Evolutionary conservation across 179 eudicot genomes (phyloP).

Genomic region (Silene vulgaris): DNA sequence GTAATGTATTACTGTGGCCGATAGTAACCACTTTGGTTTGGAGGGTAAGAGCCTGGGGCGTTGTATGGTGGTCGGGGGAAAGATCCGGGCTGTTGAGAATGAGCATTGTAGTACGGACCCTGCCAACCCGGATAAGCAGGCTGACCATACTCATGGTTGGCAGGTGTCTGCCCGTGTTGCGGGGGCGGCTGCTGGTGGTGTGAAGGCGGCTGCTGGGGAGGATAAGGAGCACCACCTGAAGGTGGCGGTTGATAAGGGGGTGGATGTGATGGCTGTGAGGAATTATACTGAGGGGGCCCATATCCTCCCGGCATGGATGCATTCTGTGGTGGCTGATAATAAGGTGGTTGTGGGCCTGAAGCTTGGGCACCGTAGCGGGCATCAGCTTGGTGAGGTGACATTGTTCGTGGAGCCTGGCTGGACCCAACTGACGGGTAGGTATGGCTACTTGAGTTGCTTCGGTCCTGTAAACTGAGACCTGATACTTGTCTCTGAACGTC

Average conservation of each 20-base stretch:
- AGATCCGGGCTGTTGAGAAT: slow-evolving; percentile 61
- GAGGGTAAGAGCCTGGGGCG: slow-evolving; percentile 53
- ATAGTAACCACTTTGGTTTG: slow-evolving; percentile 84
- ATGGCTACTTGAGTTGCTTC: slow-evolving; percentile 45
- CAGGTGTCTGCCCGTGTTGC: slow-evolving; percentile 58
- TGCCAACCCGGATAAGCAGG: slow-evolving; percentile 97
- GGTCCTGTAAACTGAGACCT: slow-evolving; percentile 81
- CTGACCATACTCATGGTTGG: slow-evolving; percentile 72
- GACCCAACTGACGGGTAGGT: slow-evolving; percentile 55
- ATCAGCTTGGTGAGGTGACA: slow-evolving; percentile 48
- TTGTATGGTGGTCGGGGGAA: slow-evolving; percentile 88
- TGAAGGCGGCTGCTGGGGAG: slow-evolving; percentile 30
- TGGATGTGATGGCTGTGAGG: slow-evolving; percentile 16
- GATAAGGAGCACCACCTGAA: slow-evolving; percentile 36
- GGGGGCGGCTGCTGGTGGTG: slow-evolving; percentile 44
- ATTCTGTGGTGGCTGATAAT: slow-evolving; percentile 39
- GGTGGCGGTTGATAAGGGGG: slow-evolving; percentile 29
- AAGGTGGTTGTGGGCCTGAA: slow-evolving; percentile 45
- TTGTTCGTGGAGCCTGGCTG: slow-evolving; percentile 53
- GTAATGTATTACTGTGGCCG: slow-evolving; percentile 41
- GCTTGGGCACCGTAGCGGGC: slow-evolving; percentile 37
- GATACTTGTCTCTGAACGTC: slow-evolving; percentile 80
- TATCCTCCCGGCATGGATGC: slow-evolving; percentile 52
- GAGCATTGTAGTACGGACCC: slow-evolving; percentile 72
- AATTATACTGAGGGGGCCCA: slow-evolving; percentile 26